These are phyloP conservation scores for Ustilago tritici DNA, from an alignment of 1,284 basidiomycete genomes.

Conservation along the genomic window DNA sequence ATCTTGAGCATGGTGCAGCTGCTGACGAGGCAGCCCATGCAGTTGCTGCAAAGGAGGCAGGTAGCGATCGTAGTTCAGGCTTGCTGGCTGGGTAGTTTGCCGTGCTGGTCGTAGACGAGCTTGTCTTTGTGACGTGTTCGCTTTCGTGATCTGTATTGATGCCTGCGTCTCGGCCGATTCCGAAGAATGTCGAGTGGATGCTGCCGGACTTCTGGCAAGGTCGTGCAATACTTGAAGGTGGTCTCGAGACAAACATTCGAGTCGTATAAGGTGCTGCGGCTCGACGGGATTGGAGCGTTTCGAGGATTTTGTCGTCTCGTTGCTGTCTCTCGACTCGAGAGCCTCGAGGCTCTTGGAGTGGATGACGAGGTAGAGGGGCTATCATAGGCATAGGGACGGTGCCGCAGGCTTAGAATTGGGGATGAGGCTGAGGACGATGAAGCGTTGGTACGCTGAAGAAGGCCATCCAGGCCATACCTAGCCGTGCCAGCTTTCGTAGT, in stretches of 20 bases:
- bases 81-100: background rate
- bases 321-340: background rate
- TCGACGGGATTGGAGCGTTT: background rate
- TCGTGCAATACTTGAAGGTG: constrained; percentile 1
- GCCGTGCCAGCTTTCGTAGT: background rate
- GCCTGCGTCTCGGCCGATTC: background rate
- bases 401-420: background rate
- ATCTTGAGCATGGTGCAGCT: background rate
- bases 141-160: background rate
- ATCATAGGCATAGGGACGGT: background rate
- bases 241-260: background rate
- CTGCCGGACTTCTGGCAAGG: background rate
- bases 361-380: background rate
- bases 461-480: background rate
- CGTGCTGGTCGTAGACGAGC: background rate
- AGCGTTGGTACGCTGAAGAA: background rate
- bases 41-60: background rate
- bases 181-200: background rate
- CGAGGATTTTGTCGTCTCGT: background rate
- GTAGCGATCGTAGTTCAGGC: background rate
- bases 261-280: background rate
- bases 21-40: background rate
- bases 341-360: background rate
- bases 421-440: background rate
- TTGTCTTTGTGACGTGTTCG: background rate